Conservation (phyloP, 345 rosid species). For the Eucalyptus camaldulensis region DNA sequence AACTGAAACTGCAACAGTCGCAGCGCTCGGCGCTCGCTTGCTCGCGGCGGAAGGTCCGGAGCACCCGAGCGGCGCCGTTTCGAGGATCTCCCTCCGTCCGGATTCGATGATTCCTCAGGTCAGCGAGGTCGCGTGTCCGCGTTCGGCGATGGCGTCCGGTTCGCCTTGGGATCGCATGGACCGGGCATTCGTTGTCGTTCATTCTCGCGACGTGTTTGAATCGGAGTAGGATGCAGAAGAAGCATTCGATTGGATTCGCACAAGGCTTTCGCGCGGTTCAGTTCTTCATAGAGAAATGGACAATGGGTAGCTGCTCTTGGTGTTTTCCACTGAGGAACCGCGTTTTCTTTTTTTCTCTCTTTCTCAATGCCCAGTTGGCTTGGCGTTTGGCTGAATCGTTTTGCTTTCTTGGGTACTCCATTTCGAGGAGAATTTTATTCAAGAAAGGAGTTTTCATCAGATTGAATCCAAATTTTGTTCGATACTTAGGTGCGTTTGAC, state of each 20-base stretch:
- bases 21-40: neutral
- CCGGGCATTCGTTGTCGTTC: constrained; percentile 28
- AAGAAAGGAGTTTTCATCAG: neutral
- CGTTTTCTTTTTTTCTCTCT: neutral
- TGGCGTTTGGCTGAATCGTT: neutral
- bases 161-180: constrained; percentile 45
- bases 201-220: neutral
- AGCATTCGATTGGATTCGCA: neutral
- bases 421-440: neutral
- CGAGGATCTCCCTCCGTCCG: neutral
- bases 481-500: neutral
- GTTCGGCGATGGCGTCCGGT: constrained; percentile 45
- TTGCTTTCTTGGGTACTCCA: neutral
- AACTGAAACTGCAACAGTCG: neutral
- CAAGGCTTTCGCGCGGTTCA: neutral
- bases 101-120: neutral
- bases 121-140: neutral
- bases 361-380: neutral
- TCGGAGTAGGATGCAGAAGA: neutral
- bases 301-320: neutral
- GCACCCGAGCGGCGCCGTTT: neutral
- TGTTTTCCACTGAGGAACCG: neutral
- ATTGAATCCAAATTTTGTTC: neutral
- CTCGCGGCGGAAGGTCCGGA: neutral
- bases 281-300: neutral